A percentile compares a stretch with the other conserved stretches of the same genome.
These are phyloP conservation scores for Fusarium sambucinum DNA, from an alignment of 2,329 filamentous ascomycete genomes.

Conservation along the genomic window DNA sequence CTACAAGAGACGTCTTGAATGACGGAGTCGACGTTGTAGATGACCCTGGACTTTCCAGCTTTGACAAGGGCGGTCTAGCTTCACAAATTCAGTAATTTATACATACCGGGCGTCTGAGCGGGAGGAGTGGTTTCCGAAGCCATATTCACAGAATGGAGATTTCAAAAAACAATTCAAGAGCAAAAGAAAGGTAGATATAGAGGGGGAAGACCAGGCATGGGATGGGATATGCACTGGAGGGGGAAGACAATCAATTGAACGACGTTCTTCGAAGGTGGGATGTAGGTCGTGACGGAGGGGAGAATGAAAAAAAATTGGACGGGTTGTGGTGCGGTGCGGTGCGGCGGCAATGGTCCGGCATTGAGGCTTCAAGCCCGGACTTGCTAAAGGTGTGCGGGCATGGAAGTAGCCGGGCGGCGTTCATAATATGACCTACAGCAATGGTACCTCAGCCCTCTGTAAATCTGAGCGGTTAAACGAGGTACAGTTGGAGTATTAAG, in stretches of 20 bases:
- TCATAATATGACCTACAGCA: constrained; percentile 29
- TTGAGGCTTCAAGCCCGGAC: constrained; percentile 20
- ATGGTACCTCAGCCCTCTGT: constrained; percentile 25
- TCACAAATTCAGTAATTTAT: constrained; percentile 24
- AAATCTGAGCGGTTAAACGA: background rate
- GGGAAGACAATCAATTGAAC: constrained; percentile 44
- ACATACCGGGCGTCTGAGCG: constrained; percentile 47
- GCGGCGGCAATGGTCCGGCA: constrained; percentile 50
- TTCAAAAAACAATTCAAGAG: constrained; percentile 32
- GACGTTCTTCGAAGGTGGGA: constrained; percentile 40
- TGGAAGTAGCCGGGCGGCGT: constrained; percentile 27
- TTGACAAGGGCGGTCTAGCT: constrained; percentile 39
- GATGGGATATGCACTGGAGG: constrained; percentile 47
- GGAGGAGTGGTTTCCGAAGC: constrained; percentile 50
- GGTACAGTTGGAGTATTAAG: constrained; percentile 37
- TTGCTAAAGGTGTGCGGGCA: background rate
- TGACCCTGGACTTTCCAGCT: constrained; percentile 35
- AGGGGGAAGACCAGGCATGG: constrained; percentile 46
- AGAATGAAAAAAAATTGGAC: constrained; percentile 49
- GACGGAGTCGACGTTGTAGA: constrained; percentile 10
- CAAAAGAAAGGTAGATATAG: constrained; percentile 32
- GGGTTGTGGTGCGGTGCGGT: constrained; percentile 36
- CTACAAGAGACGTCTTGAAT: constrained; percentile 21
- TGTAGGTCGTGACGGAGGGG: constrained; percentile 43
- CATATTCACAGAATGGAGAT: constrained; percentile 48